Percentiles rank a stretch among this genome's conserved stretches.
Conservation (phyloP, 805 yeast genomes). For the Kuraishia borneana region DNA sequence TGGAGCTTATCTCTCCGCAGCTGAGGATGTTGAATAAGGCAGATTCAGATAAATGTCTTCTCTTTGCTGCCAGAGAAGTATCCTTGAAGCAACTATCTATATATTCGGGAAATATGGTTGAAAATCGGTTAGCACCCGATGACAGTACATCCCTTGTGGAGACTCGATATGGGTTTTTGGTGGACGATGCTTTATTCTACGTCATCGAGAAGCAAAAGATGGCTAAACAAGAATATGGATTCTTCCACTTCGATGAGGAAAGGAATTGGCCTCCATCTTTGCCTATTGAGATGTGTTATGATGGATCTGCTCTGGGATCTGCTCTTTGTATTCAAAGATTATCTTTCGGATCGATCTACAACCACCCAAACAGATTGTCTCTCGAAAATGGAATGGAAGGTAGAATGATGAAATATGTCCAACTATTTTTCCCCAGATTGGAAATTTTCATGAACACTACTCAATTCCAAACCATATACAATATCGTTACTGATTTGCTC, state of each 20-base stretch:
- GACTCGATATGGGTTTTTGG: conserved; percentile 53
- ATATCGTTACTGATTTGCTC: conserved; percentile 50
- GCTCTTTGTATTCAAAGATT: conserved; percentile 53
- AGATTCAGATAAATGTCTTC: conserved; percentile 44
- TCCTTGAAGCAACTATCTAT: conserved; percentile 61
- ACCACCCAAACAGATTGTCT: conserved; percentile 33
- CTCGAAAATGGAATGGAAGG: conserved; percentile 31
- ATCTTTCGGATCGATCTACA: conserved; percentile 49
- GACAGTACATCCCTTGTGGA: conserved; percentile 30
- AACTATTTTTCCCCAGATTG: conserved; percentile 50
- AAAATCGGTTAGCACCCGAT: conserved; percentile 9
- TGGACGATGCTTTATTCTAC: conserved; percentile 62
- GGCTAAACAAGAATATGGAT: conserved; percentile 4
- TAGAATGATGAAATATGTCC: conserved; percentile 21
- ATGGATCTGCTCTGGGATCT: conserved; percentile 24
- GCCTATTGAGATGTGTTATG: conserved; percentile 59
- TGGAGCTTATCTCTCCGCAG: conserved; percentile 73
- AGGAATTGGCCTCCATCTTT: conserved; percentile 86
- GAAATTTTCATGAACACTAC: conserved; percentile 57
- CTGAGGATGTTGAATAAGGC: conserved; percentile 54
- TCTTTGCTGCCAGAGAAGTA: conserved; percentile 63
- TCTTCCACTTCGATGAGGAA: conserved; percentile 52
- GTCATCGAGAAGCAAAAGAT: conserved; percentile 42
- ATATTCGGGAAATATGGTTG: conserved; percentile 26
- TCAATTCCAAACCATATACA: conserved; percentile 60